Conservation (phyloP, 140 eudicot genomes). For the Flaveria floridana region DNA sequence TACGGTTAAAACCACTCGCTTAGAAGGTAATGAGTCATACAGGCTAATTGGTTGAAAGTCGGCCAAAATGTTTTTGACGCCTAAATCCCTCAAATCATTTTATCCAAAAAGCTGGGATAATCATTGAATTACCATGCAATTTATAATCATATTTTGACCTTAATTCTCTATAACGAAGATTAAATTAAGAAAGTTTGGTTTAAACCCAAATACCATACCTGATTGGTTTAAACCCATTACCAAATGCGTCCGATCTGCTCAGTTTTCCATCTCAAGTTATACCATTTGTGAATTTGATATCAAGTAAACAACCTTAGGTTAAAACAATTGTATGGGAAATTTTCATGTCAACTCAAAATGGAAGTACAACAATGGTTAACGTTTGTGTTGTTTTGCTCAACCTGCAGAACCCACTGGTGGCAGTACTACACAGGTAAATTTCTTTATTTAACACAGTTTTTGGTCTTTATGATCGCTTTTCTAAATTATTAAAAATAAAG, state of each 20-base stretch:
- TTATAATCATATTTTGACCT: not conserved
- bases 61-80: not conserved
- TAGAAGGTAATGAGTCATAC: not conserved
- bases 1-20: not conserved
- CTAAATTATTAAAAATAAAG: not conserved
- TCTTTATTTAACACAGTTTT: not conserved
- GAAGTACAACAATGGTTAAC: not conserved
- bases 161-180: not conserved
- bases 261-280: not conserved
- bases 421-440: constrained; percentile 47
- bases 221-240: not conserved
- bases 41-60: not conserved
- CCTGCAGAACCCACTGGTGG: constrained; percentile 50
- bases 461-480: not conserved
- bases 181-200: no score
- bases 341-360: no score
- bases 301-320: not conserved
- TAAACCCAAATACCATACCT: not conserved
- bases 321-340: not conserved
- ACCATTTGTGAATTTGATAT: not conserved
- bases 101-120: not conserved
- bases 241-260: not conserved
- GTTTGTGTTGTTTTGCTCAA: constrained; percentile 16
- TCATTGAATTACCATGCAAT: not conserved
- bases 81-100: not conserved